Evolutionary conservation across 2,329 filamentous ascomycete species (phyloP).

Genomic region (Chaetomium globosum): DNA sequence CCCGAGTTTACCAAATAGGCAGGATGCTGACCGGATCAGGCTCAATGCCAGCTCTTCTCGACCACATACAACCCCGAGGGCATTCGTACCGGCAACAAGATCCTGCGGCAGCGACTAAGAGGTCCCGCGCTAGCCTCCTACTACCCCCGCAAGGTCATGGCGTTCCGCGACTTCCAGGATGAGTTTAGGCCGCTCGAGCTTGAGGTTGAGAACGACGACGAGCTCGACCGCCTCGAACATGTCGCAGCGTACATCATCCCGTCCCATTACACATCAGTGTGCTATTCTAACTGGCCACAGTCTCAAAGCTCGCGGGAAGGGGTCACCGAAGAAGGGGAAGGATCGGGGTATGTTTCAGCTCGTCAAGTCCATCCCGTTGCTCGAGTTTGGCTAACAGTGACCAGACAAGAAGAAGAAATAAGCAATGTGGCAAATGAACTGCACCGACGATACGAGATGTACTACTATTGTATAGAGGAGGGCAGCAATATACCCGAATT

Average conservation of each 20-base stretch:
- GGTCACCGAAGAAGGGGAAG: slow-evolving; percentile 85
- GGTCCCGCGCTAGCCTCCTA: slow-evolving; percentile 84
- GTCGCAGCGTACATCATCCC: slow-evolving; percentile 60
- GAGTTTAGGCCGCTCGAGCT: slow-evolving; percentile 65
- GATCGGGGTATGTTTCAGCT: slow-evolving; percentile 46
- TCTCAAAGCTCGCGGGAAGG: slow-evolving; percentile 79
- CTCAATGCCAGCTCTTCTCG: slow-evolving; percentile 88
- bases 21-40: slow-evolving; percentile 51
- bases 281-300: slow-evolving; percentile 46
- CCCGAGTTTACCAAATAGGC: background rate
- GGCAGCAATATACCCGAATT: slow-evolving; percentile 29
- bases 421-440: background rate
- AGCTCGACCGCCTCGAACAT: slow-evolving; percentile 78
- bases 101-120: slow-evolving; percentile 82
- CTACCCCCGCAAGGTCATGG: slow-evolving; percentile 77
- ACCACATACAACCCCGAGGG: slow-evolving; percentile 86
- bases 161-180: slow-evolving; percentile 72
- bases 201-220: slow-evolving; percentile 71
- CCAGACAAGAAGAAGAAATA: slow-evolving; percentile 46
- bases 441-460: slow-evolving; percentile 24
- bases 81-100: slow-evolving; percentile 83
- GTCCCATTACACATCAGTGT: background rate
- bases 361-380: background rate
- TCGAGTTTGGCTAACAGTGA: slow-evolving; percentile 39
- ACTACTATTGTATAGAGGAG: slow-evolving; percentile 33